Base-by-base conservation (phyloP, 768 basidiomycete species). In the Termitomyces sp. region DNA sequence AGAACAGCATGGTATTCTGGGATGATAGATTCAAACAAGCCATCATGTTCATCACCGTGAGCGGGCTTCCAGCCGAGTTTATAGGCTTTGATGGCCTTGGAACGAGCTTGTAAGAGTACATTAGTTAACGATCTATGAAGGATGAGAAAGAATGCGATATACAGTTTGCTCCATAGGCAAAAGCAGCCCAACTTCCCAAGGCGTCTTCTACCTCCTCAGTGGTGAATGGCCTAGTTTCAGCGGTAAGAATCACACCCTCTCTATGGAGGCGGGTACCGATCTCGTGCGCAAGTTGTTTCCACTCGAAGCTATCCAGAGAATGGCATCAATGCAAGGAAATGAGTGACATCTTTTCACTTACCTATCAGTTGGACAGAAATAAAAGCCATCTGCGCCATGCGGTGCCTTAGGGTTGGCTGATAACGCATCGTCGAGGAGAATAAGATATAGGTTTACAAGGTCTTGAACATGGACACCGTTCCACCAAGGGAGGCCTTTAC, bases 101-200 rank as follows among this genome's bases (percentile, higher is more conserved):
- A 62, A 44, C 61, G 61, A 38, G 58, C 61, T 62, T 16, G 5
- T 6, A 20, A 53, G 35, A 24, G 22, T 43, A 16, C 20, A 20
- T 43, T 16, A 49, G 13, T 47, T 7, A 26, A 51, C 6, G 9
- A 44, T 14, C 7, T 9, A 13, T 53, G 14, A 16, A 20, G 30
- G 32, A 43, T 9, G 7, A 16, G 24, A 54, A 51, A 13, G 20
- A 47, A 18, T 2, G 10, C 16, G 32, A 52, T 56, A 38, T 36
- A 59, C 61, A 62, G 43, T 62, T 62, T 26, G 61, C 54, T 12
- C 61, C 61, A 47, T 62, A 62, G 22, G 61, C 61, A 46, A 62
- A 62, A 16, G 46, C 53, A 9, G 28, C 58, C 61, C 58, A 62
- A 9, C 56, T 51, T 33, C 61, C 61, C 4, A 62, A 33, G 14